Conservation (phyloP, 805 yeast species). For the Kodamaea fukazawae region DNA sequence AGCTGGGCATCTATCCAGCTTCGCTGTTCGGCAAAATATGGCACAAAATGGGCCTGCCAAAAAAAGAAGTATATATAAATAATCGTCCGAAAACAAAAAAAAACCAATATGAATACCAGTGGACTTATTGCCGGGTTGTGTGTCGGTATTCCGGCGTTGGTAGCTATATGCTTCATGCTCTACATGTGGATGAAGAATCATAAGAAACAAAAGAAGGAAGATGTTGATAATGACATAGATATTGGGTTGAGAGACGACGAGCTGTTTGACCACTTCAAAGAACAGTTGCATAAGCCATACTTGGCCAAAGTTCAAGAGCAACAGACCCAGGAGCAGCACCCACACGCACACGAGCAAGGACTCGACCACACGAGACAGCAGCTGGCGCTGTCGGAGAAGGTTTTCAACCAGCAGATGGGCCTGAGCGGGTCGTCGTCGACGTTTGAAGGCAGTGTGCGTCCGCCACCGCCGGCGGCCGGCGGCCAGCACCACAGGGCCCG, state of each 20-base stretch:
- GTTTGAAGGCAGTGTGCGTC: slow-evolving; percentile 4
- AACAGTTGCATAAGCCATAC: slow-evolving; percentile 32
- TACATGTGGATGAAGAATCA: slow-evolving; percentile 31
- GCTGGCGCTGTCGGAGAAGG: slow-evolving; percentile 4
- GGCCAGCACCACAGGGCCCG: slow-evolving; percentile 3
- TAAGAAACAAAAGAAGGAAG: slow-evolving; percentile 32
- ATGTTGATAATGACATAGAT: slow-evolving; percentile 28
- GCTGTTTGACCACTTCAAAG: slow-evolving; percentile 34
- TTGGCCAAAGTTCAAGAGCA: slow-evolving; percentile 5
- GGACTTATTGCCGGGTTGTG: slow-evolving; percentile 41
- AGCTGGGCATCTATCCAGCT: no score
- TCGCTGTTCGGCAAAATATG: slow-evolving; percentile 1
- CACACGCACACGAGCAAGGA: slow-evolving; percentile 2
- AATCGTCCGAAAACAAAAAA: neutral
- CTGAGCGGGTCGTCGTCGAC: slow-evolving; percentile 9
- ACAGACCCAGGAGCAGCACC: neutral
- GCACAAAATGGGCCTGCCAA: slow-evolving; percentile 3
- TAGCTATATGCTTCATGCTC: slow-evolving; percentile 20
- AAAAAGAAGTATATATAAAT: slow-evolving; percentile 8
- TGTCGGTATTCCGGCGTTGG: slow-evolving; percentile 38
- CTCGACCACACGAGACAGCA: no score
- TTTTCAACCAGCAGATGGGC: slow-evolving; percentile 1
- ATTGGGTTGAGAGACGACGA: slow-evolving; percentile 37
- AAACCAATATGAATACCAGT: slow-evolving; percentile 9
- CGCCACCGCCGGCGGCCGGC: slow-evolving; percentile 9